These are phyloP conservation scores for Drosera capensis DNA, from an alignment of 148 eudicot genomes.

Conservation along the genomic window DNA sequence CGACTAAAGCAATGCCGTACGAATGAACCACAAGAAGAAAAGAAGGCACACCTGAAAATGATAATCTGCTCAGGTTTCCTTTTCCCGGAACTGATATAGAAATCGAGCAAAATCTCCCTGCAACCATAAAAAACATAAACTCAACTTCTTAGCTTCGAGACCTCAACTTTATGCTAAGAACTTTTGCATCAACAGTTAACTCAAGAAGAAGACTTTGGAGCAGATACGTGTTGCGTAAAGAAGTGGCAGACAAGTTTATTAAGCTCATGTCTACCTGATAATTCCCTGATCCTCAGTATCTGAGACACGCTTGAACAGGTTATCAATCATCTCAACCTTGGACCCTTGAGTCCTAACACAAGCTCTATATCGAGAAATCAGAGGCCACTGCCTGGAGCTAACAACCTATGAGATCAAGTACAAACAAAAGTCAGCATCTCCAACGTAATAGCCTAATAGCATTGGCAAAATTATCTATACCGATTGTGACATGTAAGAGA, in stretches of 20 bases:
- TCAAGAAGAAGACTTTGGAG: not conserved
- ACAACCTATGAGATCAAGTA: too few relatives aligned
- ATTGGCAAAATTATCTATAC: too few relatives aligned
- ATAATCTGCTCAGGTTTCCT: constrained; percentile 33
- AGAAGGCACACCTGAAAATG: constrained; percentile 23
- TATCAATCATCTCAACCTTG: constrained; percentile 64
- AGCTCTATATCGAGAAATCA: constrained; percentile 60
- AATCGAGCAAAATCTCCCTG: constrained; percentile 29
- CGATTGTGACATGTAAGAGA: not conserved
- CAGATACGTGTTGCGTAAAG: not conserved
- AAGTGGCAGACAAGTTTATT: not conserved
- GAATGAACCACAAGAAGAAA: not conserved
- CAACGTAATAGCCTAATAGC: too few relatives aligned
- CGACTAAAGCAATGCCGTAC: not conserved
- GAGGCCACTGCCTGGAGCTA: constrained; percentile 64
- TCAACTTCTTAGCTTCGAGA: too few relatives aligned
- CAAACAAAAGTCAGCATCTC: too few relatives aligned
- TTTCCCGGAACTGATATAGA: constrained; percentile 23
- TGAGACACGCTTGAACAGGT: constrained; percentile 40
- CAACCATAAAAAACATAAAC: not conserved
- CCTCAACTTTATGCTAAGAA: too few relatives aligned
- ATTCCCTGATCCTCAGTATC: constrained; percentile 50
- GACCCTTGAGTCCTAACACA: constrained; percentile 65
- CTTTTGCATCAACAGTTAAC: not conserved
- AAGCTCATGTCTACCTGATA: constrained; percentile 38